phyloP scores from a whole-genome alignment of 2,329 filamentous ascomycete genomes.

The Aspergillus nomiae region DNA sequence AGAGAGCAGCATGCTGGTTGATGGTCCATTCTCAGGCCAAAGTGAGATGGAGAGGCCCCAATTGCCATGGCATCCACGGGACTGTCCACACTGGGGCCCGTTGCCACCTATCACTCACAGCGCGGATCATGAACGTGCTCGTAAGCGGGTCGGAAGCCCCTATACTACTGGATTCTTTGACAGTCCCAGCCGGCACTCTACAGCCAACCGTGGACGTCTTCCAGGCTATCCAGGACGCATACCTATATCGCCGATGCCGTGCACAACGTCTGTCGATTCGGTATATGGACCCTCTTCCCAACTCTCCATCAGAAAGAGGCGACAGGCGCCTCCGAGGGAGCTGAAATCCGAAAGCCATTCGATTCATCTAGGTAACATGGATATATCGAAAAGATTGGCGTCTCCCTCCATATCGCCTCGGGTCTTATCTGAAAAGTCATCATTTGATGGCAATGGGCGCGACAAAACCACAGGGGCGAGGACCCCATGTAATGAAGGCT shows the following conservation, averaged over 20 bases:
- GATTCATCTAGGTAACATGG: slow-evolving; percentile 31
- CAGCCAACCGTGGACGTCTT: not conserved
- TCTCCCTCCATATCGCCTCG: slow-evolving; percentile 26
- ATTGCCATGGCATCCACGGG: slow-evolving; percentile 9
- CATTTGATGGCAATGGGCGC: slow-evolving; percentile 23
- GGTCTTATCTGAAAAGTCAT: slow-evolving; percentile 22
- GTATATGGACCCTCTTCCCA: slow-evolving; percentile 15
- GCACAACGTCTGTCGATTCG: slow-evolving; percentile 19
- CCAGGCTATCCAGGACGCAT: slow-evolving; percentile 13
- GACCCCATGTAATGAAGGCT: slow-evolving; percentile 9
- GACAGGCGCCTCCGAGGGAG: slow-evolving; percentile 17
- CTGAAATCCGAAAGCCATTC: slow-evolving; percentile 22
- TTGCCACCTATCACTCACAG: slow-evolving; percentile 7
- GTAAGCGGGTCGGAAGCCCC: slow-evolving; percentile 11
- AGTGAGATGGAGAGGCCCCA: slow-evolving; percentile 7
- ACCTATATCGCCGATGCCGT: slow-evolving; percentile 3
- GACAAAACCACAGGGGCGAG: slow-evolving; percentile 15
- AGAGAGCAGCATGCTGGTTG: slow-evolving; percentile 4
- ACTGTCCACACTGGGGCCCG: slow-evolving; percentile 11
- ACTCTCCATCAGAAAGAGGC: slow-evolving; percentile 28
- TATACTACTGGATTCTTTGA: slow-evolving; percentile 1
- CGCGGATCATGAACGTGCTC: slow-evolving; percentile 9
- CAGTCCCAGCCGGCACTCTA: not conserved
- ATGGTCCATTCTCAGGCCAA: slow-evolving; percentile 3
- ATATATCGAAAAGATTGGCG: slow-evolving; percentile 31